Percentiles rank a stretch among this genome's conserved stretches.
phyloP scores from a whole-genome alignment of 2,329 filamentous ascomycete genomes.

The Sporothrix humicola region DNA sequence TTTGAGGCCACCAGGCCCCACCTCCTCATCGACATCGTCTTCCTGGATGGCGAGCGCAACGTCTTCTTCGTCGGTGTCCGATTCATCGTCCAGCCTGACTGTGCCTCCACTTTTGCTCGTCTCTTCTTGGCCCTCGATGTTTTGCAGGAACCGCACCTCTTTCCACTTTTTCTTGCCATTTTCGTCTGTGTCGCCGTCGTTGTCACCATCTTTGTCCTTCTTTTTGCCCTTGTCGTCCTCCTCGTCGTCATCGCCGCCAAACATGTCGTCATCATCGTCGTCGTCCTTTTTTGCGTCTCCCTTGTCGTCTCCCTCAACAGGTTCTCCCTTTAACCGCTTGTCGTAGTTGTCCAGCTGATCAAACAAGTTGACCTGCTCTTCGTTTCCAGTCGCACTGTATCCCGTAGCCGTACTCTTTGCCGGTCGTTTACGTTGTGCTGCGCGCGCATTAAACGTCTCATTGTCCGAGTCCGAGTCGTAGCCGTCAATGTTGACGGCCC shows the following conservation, averaged over 20 bases:
- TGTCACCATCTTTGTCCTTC: constrained; percentile 38
- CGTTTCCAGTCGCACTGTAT: constrained; percentile 32
- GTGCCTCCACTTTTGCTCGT: constrained; percentile 39
- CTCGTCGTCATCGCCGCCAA: constrained; percentile 68
- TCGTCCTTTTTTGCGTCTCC: constrained; percentile 44
- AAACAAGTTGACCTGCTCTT: constrained; percentile 53
- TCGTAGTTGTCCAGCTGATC: constrained; percentile 63
- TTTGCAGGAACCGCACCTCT: constrained; percentile 63
- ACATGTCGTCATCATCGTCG: constrained; percentile 82
- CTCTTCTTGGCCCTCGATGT: constrained; percentile 81
- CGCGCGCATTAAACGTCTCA: constrained; percentile 81
- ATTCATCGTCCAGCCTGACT: constrained; percentile 23
- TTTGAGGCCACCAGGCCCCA: constrained; percentile 89
- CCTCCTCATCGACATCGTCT: constrained; percentile 81
- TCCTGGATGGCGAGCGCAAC: constrained; percentile 77
- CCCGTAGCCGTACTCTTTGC: constrained; percentile 32
- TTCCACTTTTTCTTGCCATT: constrained; percentile 63
- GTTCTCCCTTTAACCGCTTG: constrained; percentile 47
- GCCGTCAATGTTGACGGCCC: constrained; percentile 93
- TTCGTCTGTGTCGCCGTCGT: constrained; percentile 42
- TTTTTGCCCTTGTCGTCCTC: constrained; percentile 54
- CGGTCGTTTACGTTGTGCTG: constrained; percentile 61
- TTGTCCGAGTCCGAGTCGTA: constrained; percentile 95
- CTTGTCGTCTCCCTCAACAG: constrained; percentile 39
- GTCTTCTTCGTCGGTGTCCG: constrained; percentile 66